Conservation (phyloP, 129 eudicot species). For the Saussurea involucrata region DNA sequence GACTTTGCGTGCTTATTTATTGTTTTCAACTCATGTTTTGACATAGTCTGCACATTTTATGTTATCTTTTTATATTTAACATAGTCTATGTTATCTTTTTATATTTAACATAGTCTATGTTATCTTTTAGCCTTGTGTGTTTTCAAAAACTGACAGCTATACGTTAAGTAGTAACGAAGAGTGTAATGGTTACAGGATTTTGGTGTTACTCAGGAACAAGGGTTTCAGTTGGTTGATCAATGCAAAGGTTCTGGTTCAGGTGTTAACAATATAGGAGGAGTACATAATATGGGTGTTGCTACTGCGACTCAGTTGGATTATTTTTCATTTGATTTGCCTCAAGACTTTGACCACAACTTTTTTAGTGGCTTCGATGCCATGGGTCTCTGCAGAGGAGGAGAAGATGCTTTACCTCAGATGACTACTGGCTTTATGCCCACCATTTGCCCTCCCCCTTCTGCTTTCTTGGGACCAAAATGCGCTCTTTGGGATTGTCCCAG, state of each 20-base stretch:
- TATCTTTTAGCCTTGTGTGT: too few relatives aligned
- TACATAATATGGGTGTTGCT: slow-evolving; percentile 32
- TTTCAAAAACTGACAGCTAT: too few relatives aligned
- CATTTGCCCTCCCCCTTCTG: slow-evolving; percentile 82
- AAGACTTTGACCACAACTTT: slow-evolving; percentile 44
- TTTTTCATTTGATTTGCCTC: slow-evolving; percentile 50
- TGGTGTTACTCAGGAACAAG: slow-evolving; percentile 39
- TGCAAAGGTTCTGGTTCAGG: slow-evolving; percentile 53
- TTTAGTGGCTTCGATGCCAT: slow-evolving; percentile 43
- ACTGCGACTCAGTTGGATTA: slow-evolving; percentile 45
- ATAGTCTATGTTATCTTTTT: not conserved
- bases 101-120: not conserved
- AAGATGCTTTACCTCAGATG: slow-evolving; percentile 44
- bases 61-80: not conserved
- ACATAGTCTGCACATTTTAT: not conserved
- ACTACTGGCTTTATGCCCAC: slow-evolving; percentile 50
- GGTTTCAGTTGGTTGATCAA: slow-evolving; percentile 42
- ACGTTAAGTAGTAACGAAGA: not conserved
- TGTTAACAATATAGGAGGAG: slow-evolving; percentile 38
- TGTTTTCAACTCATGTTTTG: not conserved
- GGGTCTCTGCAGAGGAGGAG: slow-evolving; percentile 19
- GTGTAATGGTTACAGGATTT: slow-evolving; percentile 38
- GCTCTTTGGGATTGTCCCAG: slow-evolving; percentile 99
- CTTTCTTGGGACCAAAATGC: slow-evolving; percentile 94
- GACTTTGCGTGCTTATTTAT: not conserved